These are phyloP conservation scores for Tephrocybe rancida DNA, from an alignment of 768 basidiomycete genomes.

Conservation along the genomic window DNA sequence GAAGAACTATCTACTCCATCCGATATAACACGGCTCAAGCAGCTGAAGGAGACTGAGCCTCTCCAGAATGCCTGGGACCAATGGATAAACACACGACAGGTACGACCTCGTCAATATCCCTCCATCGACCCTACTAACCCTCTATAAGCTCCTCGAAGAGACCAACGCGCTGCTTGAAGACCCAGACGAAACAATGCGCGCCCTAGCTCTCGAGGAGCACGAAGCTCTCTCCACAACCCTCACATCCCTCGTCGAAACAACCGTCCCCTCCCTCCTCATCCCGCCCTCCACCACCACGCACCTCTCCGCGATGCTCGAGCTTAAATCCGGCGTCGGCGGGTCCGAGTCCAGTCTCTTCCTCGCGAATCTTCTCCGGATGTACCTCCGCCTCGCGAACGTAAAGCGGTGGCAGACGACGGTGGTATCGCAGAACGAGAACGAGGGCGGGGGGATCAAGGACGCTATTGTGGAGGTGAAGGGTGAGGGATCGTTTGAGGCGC, in stretches of 20 bases:
- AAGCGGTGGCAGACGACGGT: conserved; percentile 63
- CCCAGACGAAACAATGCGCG: conserved; percentile 73
- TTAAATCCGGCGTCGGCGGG: conserved; percentile 93
- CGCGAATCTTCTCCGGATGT: conserved; percentile 80
- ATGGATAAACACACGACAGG: conserved; percentile 61
- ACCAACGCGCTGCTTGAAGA: conserved; percentile 66
- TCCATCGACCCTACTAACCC: neutral
- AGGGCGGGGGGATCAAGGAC: conserved; percentile 73
- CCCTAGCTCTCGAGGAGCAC: conserved; percentile 73
- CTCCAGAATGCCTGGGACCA: conserved; percentile 69
- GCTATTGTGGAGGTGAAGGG: conserved; percentile 83
- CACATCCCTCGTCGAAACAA: conserved; percentile 35
- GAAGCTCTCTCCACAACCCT: conserved; percentile 40
- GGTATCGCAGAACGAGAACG: conserved; percentile 58
- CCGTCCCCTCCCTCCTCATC: conserved; percentile 73
- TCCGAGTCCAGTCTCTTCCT: conserved; percentile 86
- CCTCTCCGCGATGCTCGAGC: conserved; percentile 81
- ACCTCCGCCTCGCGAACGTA: conserved; percentile 62
- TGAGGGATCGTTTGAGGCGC: conserved; percentile 70
- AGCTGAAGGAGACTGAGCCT: conserved; percentile 69
- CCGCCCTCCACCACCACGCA: conserved; percentile 67
- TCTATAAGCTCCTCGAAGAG: conserved; percentile 65
- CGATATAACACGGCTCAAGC: conserved; percentile 60
- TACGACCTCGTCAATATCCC: conserved; percentile 30
- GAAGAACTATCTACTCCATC: conserved; percentile 54